Evolutionary conservation across 1,284 basidiomycete species (phyloP).

Genomic region (Leccinum insigne): DNA sequence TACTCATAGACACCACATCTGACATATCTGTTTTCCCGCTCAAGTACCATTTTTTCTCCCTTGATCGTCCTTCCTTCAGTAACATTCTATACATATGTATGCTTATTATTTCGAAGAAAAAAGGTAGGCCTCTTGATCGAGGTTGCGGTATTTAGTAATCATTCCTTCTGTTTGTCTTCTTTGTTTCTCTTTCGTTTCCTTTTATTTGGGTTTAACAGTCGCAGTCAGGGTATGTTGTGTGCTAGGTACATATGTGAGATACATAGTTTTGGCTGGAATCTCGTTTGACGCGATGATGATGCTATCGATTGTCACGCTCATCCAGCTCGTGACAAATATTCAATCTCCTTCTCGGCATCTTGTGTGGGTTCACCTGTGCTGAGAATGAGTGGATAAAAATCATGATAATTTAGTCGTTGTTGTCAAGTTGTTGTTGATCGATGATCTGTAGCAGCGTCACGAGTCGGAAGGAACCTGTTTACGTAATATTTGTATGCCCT

Average conservation of each 20-base stretch:
- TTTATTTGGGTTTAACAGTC: neutral
- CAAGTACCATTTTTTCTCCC: neutral
- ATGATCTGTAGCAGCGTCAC: neutral
- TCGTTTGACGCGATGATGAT: too few relatives aligned
- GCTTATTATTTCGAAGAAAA: neutral
- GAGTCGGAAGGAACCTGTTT: too few relatives aligned
- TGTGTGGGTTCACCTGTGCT: neutral
- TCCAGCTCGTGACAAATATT: too few relatives aligned
- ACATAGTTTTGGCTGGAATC: neutral
- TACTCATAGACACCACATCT: conserved; percentile 15
- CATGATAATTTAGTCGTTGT: too few relatives aligned
- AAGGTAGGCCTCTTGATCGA: neutral
- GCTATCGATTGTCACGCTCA: too few relatives aligned
- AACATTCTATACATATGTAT: conserved; percentile 1
- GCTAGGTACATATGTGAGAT: neutral
- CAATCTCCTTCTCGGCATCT: neutral
- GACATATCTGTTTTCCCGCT: conserved; percentile 8
- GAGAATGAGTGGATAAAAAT: neutral
- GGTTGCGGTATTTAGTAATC: neutral
- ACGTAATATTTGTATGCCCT: too few relatives aligned
- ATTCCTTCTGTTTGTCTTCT: conserved; percentile 6
- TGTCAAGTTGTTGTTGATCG: neutral
- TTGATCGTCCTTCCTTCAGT: neutral
- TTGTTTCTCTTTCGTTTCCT: neutral
- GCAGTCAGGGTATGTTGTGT: neutral